Percentiles rank a stretch among this genome's conserved stretches.
phyloP scores from a whole-genome alignment of 257 asterid genomes.

The Nicotiana paniculata region DNA sequence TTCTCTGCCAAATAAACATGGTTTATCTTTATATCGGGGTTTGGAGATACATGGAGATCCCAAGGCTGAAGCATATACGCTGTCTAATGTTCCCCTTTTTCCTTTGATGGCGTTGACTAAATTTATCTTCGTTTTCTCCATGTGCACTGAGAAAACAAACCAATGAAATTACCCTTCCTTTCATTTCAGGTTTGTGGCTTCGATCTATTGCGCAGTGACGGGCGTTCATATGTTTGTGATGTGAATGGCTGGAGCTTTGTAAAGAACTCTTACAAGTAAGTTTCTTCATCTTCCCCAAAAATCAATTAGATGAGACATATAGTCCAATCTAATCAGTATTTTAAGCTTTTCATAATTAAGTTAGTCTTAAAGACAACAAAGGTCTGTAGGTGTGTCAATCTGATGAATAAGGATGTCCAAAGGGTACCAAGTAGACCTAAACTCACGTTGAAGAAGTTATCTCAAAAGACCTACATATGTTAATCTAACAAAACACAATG shows the following conservation, averaged over 20 bases:
- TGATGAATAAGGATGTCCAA: background rate
- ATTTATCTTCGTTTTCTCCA: background rate
- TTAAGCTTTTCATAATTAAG: background rate
- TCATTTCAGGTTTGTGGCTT: conserved; percentile 92
- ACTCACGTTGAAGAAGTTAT: background rate
- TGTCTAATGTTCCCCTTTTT: background rate
- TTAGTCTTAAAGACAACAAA: background rate
- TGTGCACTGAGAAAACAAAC: background rate
- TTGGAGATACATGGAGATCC: background rate
- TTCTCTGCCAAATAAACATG: background rate
- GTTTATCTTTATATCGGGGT: background rate
- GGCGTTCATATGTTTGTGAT: conserved; percentile 95
- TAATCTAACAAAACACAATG: background rate
- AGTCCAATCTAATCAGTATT: background rate
- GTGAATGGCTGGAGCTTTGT: conserved; percentile 99
- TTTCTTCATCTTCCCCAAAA: background rate
- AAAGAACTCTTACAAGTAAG: conserved; percentile 91
- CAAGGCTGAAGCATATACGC: background rate
- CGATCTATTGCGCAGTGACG: conserved; percentile 95
- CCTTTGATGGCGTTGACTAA: background rate
- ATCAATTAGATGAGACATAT: background rate
- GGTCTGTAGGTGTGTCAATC: background rate
- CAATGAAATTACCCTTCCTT: background rate
- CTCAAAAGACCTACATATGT: background rate
- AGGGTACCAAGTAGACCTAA: background rate